These are phyloP conservation scores for Barnettozyma pratensis DNA, from an alignment of 805 yeast genomes.

Conservation along the genomic window DNA sequence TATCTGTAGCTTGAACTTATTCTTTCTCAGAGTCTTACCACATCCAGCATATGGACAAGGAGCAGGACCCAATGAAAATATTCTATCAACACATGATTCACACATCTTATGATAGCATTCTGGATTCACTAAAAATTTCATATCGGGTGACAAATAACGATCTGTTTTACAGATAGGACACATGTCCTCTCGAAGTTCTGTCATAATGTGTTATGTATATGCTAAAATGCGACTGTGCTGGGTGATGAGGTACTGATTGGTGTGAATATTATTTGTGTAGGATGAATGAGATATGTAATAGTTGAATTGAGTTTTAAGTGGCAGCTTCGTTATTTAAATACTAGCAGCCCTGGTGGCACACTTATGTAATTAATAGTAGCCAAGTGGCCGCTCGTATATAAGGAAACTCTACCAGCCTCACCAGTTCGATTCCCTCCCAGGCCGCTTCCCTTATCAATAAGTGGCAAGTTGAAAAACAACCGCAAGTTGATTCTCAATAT, in stretches of 20 bases:
- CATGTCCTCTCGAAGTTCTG: constrained; percentile 51
- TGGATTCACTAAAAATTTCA: constrained; percentile 88
- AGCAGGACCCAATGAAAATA: constrained; percentile 91
- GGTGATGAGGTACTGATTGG: background rate
- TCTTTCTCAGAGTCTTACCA: constrained; percentile 79
- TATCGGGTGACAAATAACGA: constrained; percentile 86
- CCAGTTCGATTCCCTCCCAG: no score
- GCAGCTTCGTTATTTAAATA: no score
- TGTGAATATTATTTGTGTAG: background rate
- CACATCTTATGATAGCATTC: constrained; percentile 98
- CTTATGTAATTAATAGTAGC: no score
- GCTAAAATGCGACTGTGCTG: no score
- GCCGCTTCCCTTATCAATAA: no score
- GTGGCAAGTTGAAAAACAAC: no score
- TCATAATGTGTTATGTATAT: background rate
- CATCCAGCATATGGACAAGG: constrained; percentile 95
- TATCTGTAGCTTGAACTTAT: constrained; percentile 85
- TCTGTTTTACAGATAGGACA: constrained; percentile 98
- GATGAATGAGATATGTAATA: no score
- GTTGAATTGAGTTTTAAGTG: no score
- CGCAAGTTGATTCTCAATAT: no score
- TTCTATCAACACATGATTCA: constrained; percentile 93
- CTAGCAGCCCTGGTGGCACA: no score
- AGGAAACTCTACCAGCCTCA: no score
- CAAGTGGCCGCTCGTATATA: no score